These are phyloP conservation scores for Hanseniaspora sp. DNA, from an alignment of 1,139 yeast genomes.

Conservation along the genomic window DNA sequence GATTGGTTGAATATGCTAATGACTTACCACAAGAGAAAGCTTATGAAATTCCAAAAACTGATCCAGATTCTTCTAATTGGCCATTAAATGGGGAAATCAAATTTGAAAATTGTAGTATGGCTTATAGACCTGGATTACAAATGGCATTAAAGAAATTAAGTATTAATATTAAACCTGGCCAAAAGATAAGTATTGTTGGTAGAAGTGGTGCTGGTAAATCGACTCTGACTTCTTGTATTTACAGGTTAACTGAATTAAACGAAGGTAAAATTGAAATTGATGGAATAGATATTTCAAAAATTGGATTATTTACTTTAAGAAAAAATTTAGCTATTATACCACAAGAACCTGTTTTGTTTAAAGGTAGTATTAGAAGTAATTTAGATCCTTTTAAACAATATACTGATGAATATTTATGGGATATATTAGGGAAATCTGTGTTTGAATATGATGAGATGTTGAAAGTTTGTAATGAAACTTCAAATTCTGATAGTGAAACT, in stretches of 20 bases:
- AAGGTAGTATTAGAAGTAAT: constrained; percentile 44
- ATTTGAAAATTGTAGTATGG: constrained; percentile 49
- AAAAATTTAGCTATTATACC: constrained; percentile 48
- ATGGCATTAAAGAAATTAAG: constrained; percentile 53
- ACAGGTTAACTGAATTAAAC: constrained; percentile 40
- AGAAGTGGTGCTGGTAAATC: constrained; percentile 60
- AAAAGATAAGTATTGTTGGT: constrained; percentile 52
- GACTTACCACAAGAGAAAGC: constrained; percentile 49
- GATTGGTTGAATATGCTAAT: constrained; percentile 57
- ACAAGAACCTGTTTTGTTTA: constrained; percentile 51
- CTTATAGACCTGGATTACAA: constrained; percentile 70
- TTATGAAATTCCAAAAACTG: constrained; percentile 11
- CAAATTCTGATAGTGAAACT: constrained; percentile 22
- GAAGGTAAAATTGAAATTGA: constrained; percentile 40
- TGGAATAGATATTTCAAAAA: constrained; percentile 38
- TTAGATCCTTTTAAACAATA: constrained; percentile 46
- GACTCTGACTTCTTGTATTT: constrained; percentile 47
- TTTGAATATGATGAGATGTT: constrained; percentile 35
- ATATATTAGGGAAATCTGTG: constrained; percentile 48
- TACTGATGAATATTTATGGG: constrained; percentile 39
- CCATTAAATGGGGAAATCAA: constrained; percentile 47
- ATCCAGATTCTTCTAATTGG: constrained; percentile 48
- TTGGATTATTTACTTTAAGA: constrained; percentile 41
- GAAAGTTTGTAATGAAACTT: constrained; percentile 25
- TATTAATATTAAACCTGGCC: constrained; percentile 36